Evolutionary conservation across 129 eudicot genomes (phyloP).

Genomic region (Logfia minima): DNA sequence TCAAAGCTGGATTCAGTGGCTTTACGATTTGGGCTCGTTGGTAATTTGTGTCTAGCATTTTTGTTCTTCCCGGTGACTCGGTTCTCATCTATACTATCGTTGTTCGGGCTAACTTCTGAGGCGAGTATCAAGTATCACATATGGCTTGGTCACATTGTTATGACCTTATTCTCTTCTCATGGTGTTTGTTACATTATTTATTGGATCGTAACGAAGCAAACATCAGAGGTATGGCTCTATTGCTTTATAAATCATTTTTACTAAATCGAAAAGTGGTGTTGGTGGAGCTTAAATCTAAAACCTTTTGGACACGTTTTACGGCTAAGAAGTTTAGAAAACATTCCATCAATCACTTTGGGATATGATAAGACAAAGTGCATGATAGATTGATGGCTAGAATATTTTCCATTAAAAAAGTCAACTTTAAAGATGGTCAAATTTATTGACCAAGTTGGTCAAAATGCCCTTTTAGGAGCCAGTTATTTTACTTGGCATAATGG

Average conservation of each 20-base stretch:
- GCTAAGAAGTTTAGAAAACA: conserved; percentile 9
- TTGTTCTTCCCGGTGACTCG: conserved; percentile 86
- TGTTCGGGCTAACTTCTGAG: conserved; percentile 78
- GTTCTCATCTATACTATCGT: conserved; percentile 59
- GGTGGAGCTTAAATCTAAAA: not conserved
- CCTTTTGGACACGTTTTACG: conserved; percentile 3
- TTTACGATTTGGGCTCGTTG: conserved; percentile 56
- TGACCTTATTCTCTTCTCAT: conserved; percentile 79
- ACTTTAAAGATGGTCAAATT: conserved; percentile 13
- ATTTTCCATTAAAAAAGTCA: conserved; percentile 27
- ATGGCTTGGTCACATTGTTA: conserved; percentile 71
- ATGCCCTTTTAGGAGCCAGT: not conserved
- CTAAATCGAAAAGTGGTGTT: not conserved
- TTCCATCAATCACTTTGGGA: conserved; percentile 24
- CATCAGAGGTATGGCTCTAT: conserved; percentile 50
- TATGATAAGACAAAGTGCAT: conserved; percentile 12
- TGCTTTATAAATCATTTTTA: not conserved
- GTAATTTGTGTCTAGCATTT: conserved; percentile 63
- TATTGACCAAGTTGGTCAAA: conserved; percentile 18
- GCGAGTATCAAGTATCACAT: conserved; percentile 83
- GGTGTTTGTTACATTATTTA: conserved; percentile 59
- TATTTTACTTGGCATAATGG: not conserved
- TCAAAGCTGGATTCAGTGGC: conserved; percentile 57
- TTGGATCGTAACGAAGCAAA: conserved; percentile 58
- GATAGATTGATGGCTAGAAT: not conserved